These are phyloP conservation scores for Hura crepitans DNA, from an alignment of 441 rosid species.

Conservation along the genomic window DNA sequence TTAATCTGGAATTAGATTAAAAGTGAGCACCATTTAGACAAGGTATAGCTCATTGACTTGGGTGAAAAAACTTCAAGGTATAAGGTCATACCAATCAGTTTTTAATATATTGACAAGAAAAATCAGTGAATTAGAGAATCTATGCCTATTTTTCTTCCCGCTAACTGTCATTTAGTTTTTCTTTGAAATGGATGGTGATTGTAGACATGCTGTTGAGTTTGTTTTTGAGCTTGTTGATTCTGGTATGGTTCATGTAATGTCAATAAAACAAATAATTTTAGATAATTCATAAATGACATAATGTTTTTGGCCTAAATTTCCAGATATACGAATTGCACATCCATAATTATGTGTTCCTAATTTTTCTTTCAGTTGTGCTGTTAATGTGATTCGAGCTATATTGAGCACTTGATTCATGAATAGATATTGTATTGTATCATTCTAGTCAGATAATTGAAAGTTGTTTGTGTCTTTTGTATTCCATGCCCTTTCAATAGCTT, in stretches of 20 bases:
- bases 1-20: neutral
- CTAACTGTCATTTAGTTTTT: neutral
- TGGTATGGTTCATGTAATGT: neutral
- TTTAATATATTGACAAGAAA: neutral
- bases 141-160: neutral
- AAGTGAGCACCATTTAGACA: neutral
- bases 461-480: neutral
- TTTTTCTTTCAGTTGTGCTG: neutral
- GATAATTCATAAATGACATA: neutral
- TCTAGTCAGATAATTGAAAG: neutral
- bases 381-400: neutral
- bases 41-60: neutral
- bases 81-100: too few species aligned
- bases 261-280: neutral
- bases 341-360: neutral
- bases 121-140: neutral
- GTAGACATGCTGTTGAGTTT: neutral
- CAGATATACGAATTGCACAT: neutral
- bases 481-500: constrained; percentile 2
- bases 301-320: neutral
- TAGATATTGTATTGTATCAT: neutral
- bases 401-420: neutral
- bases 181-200: neutral
- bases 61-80: neutral
- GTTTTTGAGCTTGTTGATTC: neutral